Percentiles rank a stretch among this genome's conserved stretches.
These are phyloP conservation scores for Fusarium nematophilum DNA, from an alignment of 2,329 filamentous ascomycete species.

Conservation along the genomic window DNA sequence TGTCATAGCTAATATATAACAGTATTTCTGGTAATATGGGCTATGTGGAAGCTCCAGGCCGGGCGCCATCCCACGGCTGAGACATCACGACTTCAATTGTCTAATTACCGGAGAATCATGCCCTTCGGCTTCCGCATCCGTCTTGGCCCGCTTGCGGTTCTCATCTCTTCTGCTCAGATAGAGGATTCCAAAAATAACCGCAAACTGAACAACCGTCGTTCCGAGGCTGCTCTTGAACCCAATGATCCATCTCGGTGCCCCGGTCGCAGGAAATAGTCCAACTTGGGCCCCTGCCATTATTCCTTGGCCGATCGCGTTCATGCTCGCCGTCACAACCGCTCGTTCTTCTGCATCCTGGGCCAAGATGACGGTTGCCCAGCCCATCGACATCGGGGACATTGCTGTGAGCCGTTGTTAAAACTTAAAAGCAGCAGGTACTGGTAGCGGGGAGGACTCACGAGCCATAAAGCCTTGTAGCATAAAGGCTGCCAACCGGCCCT, in stretches of 20 bases:
- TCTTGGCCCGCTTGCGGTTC: no score
- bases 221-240: slow-evolving; percentile 47
- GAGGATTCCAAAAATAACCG: slow-evolving; percentile 40
- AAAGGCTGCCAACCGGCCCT: slow-evolving; percentile 51
- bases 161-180: slow-evolving; percentile 5
- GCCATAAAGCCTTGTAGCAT: slow-evolving; percentile 53
- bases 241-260: slow-evolving; percentile 49
- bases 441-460: neutral
- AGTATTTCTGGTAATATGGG: no score
- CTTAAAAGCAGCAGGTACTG: neutral
- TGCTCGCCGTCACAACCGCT: slow-evolving; percentile 55
- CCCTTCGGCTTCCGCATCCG: no score
- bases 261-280: slow-evolving; percentile 51
- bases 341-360: slow-evolving; percentile 54
- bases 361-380: slow-evolving; percentile 53
- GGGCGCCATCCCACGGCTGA: no score
- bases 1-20: no score
- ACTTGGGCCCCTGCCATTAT: slow-evolving; percentile 55
- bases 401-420: slow-evolving; percentile 25
- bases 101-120: no score
- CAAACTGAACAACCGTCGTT: slow-evolving; percentile 49
- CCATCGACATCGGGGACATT: slow-evolving; percentile 51
- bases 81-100: no score
- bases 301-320: slow-evolving; percentile 57
- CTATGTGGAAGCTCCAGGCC: no score